phyloP scores from a whole-genome alignment of 192 early-diverging fungal species.

The Coemansia sp. region DNA sequence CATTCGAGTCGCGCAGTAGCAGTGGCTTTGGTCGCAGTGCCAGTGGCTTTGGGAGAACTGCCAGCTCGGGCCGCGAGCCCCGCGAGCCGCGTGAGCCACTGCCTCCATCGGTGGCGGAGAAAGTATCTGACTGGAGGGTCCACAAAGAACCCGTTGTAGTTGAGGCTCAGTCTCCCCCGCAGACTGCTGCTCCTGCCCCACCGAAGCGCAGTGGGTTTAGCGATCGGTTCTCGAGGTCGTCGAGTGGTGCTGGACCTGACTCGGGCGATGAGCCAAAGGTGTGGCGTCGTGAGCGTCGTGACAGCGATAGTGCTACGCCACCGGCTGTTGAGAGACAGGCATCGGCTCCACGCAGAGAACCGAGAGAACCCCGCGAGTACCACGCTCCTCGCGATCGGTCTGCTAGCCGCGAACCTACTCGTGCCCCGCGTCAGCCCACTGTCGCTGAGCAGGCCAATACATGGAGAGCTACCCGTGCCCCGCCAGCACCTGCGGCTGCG shows the following conservation, averaged over 20 bases:
- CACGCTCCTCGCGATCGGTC: slow-evolving; percentile 18
- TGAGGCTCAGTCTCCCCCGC: neutral
- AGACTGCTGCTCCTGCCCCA: neutral
- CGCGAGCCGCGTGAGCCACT: slow-evolving; percentile 24
- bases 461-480: slow-evolving; percentile 25
- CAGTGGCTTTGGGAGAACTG: slow-evolving; percentile 9
- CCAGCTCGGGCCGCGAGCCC: slow-evolving; percentile 3
- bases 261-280: slow-evolving; percentile 11
- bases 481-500: neutral
- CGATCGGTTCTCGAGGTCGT: slow-evolving; percentile 37
- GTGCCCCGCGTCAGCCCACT: slow-evolving; percentile 30
- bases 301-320: neutral
- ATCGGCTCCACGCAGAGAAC: neutral
- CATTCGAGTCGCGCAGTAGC: slow-evolving; percentile 41
- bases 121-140: slow-evolving; percentile 34
- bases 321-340: neutral
- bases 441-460: slow-evolving; percentile 25
- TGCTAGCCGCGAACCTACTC: slow-evolving; percentile 23
- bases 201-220: slow-evolving; percentile 1
- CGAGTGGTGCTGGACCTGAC: slow-evolving; percentile 28
- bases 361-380: slow-evolving; percentile 16
- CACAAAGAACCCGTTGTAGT: slow-evolving; percentile 28
- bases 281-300: slow-evolving; percentile 11
- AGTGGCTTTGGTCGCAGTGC: slow-evolving; percentile 29
- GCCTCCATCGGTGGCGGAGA: slow-evolving; percentile 36